Evolutionary conservation across 176 grass and related monocot genomes (phyloP).

Genomic region (Musa acuminata): DNA sequence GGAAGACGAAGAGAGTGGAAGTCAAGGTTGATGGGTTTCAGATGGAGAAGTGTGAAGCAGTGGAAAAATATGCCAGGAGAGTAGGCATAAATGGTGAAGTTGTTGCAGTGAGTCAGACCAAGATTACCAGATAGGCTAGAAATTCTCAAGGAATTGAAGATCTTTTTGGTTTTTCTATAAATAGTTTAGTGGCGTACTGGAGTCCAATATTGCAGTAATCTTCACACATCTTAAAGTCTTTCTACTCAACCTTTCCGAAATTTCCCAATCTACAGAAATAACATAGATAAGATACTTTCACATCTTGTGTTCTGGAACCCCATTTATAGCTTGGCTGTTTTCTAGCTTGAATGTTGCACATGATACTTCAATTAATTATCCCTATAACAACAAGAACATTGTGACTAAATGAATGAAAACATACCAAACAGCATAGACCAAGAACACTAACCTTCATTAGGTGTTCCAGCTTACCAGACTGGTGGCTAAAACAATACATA

Average conservation of each 20-base stretch:
- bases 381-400: neutral
- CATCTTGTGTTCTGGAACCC: too few species aligned
- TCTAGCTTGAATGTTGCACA: neutral
- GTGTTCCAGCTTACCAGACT: constrained; percentile 94
- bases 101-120: neutral
- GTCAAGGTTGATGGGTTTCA: too few species aligned
- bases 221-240: too few species aligned
- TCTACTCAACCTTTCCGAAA: neutral
- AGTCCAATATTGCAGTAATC: too few species aligned
- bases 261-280: neutral
- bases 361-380: neutral
- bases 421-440: neutral
- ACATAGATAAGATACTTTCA: too few species aligned
- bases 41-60: too few species aligned
- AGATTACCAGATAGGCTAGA: neutral
- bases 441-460: constrained; percentile 73
- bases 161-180: neutral
- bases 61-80: neutral
- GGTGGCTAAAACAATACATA: constrained; percentile 93
- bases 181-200: too few species aligned
- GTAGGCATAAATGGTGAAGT: neutral
- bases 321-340: too few species aligned
- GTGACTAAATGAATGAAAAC: constrained; percentile 8
- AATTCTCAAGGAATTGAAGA: neutral
- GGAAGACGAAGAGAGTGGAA: too few species aligned